Base-by-base conservation (phyloP, 768 basidiomycete genomes). In the Kwoniella bestiolae region DNA sequence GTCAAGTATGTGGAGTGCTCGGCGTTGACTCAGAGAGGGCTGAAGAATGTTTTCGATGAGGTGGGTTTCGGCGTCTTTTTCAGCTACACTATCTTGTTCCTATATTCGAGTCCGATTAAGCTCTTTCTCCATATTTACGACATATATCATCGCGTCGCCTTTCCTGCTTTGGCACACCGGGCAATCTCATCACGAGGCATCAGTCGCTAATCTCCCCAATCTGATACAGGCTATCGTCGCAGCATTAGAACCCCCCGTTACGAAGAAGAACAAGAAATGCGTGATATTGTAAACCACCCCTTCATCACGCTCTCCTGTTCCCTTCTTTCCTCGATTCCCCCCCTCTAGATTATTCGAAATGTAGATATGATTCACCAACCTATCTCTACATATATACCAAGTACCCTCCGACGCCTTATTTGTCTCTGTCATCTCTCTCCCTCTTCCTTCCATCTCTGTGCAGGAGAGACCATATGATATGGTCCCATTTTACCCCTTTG, bases 21-120 rank as follows among this genome's bases (percentile, higher is more conserved):
- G 60, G 96, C 96, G 57, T 83, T 99, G 85, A 99, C 95, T 73
- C 96, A 99, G 86, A 93, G 94, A 86, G 96, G 96, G 29, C 83
- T 99, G 82, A 99, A 99, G 90, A 98, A 98, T 82, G 96, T 99
- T 68, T 99, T 99, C 81, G 96, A 99, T 81, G 96, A 99, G 90
- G 94, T 92, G 81, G 80, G 90, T 84, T 45, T 25, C 12, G 46
- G 14, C 16, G 12, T 35, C 23, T 49, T 18, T 31, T 29, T 32
- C 53, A 23, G 50, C 18, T 32, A n/a, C 11, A 23, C 25, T 51
- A 11, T 55, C 23, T 8, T 31, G 31, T n/a, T n/a, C n/a, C n/a
- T n/a, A n/a, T n/a, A n/a, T n/a, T n/a, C n/a, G n/a, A n/a, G n/a
- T n/a, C n/a, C n/a, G n/a, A n/a, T n/a, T n/a, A n/a, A n/a, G n/a